phyloP scores from a whole-genome alignment of 768 basidiomycete species.

The Suillus discolor region DNA sequence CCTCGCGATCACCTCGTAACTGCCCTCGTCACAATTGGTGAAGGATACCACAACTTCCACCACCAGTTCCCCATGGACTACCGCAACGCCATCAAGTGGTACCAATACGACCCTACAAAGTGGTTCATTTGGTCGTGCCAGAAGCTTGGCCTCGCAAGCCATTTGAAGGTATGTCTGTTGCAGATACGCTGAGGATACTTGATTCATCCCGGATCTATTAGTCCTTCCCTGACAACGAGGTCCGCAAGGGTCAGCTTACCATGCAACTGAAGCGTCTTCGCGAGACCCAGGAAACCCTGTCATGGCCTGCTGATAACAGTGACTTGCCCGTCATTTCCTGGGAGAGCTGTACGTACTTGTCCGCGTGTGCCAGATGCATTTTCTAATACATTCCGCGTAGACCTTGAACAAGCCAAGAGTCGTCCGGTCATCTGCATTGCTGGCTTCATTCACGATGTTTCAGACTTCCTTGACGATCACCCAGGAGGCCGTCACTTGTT shows the following conservation, averaged over 20 bases:
- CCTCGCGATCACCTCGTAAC: conserved; percentile 89
- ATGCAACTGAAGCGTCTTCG: conserved; percentile 92
- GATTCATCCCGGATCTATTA: conserved; percentile 13
- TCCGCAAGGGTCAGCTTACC: conserved; percentile 86
- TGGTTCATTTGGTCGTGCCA: conserved; percentile 72
- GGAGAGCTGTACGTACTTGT: conserved; percentile 68
- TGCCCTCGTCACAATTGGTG: conserved; percentile 88
- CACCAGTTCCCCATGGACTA: conserved; percentile 98
- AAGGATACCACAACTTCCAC: conserved; percentile 99
- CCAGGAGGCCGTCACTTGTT: conserved; percentile 88
- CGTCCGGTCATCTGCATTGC: conserved; percentile 85
- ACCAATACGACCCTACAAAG: conserved; percentile 92
- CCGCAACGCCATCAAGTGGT: conserved; percentile 91
- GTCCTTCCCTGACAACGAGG: conserved; percentile 70
- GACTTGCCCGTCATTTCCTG: conserved; percentile 83
- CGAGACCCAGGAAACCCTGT: conserved; percentile 71
- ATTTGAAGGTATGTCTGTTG: conserved; percentile 48
- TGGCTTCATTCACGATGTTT: conserved; percentile 92
- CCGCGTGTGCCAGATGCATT: neutral
- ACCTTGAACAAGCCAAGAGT: conserved; percentile 76
- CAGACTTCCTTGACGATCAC: conserved; percentile 85
- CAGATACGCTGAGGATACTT: neutral
- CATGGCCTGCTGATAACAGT: conserved; percentile 77
- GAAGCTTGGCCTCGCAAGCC: conserved; percentile 51
- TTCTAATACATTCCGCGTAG: conserved; percentile 36